Evolutionary conservation across 176 grass and related monocot species (phyloP).

Genomic region (Triticum dicoccoides): DNA sequence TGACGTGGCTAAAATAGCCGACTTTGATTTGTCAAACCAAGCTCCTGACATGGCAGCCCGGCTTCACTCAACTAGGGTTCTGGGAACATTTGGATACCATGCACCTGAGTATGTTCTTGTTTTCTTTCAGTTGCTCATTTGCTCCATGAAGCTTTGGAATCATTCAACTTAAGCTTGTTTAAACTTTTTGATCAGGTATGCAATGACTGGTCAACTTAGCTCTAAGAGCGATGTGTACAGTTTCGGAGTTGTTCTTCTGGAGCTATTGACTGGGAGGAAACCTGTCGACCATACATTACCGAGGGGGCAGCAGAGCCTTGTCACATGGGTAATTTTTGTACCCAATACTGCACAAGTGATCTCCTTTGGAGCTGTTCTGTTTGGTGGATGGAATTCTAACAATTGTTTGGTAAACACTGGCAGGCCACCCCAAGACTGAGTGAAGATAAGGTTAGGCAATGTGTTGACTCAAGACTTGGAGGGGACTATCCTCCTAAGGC

Average conservation of each 20-base stretch:
- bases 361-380: background rate
- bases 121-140: constrained; percentile 16
- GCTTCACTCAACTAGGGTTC: constrained; percentile 86
- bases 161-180: constrained; percentile 1
- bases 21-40: constrained; percentile 86
- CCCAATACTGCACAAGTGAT: too few species aligned
- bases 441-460: constrained; percentile 84
- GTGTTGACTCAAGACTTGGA: constrained; percentile 74
- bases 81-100: constrained; percentile 87
- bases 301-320: constrained; percentile 83
- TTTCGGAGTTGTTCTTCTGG: constrained; percentile 78
- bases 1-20: constrained; percentile 74
- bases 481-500: constrained; percentile 77
- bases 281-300: constrained; percentile 83
- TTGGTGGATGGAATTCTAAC: constrained; percentile 2
- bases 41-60: constrained; percentile 85
- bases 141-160: background rate
- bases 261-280: constrained; percentile 80
- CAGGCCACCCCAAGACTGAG: constrained; percentile 83
- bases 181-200: constrained; percentile 50
- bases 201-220: constrained; percentile 85
- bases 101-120: constrained; percentile 69
- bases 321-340: constrained; percentile 62
- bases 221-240: constrained; percentile 86
- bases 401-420: constrained; percentile 21